Percentiles rank a stretch among this genome's conserved stretches.
phyloP scores from a whole-genome alignment of 345 rosid species.

The Eucalyptus marginata region DNA sequence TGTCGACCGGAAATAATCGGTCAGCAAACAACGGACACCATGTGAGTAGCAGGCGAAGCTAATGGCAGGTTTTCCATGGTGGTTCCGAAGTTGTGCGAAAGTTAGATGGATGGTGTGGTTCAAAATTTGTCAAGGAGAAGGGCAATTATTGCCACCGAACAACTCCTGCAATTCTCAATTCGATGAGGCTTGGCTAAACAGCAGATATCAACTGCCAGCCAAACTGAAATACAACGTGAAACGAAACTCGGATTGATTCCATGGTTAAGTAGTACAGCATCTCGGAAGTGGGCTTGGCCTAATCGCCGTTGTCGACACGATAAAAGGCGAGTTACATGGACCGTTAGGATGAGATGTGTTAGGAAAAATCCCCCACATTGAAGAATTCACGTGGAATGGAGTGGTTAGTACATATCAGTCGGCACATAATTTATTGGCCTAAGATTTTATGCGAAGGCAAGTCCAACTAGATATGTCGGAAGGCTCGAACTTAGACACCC shows the following conservation, averaged over 20 bases:
- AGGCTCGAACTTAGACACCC: not conserved
- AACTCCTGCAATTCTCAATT: not conserved
- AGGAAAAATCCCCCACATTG: not conserved
- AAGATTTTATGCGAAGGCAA: not conserved
- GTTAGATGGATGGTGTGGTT: not conserved
- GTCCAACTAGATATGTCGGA: not conserved
- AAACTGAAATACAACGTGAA: not conserved
- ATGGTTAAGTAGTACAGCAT: not conserved
- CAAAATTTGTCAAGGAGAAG: not conserved
- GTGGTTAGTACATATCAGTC: not conserved
- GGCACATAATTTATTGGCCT: too few relatives aligned
- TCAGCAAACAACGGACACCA: not conserved
- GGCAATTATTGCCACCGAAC: not conserved
- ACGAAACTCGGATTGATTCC: not conserved
- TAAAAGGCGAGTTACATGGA: not conserved
- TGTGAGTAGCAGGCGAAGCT: not conserved
- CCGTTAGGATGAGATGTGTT: not conserved
- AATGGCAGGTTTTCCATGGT: not conserved
- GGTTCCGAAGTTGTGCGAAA: not conserved
- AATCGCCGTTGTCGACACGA: not conserved
- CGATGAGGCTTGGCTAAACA: not conserved
- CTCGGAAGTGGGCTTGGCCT: not conserved
- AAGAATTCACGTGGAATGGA: not conserved
- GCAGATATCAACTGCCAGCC: not conserved
- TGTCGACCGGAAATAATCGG: not conserved